Conservation (phyloP, 1,284 basidiomycete species). For the Clitocybe nebularis region DNA sequence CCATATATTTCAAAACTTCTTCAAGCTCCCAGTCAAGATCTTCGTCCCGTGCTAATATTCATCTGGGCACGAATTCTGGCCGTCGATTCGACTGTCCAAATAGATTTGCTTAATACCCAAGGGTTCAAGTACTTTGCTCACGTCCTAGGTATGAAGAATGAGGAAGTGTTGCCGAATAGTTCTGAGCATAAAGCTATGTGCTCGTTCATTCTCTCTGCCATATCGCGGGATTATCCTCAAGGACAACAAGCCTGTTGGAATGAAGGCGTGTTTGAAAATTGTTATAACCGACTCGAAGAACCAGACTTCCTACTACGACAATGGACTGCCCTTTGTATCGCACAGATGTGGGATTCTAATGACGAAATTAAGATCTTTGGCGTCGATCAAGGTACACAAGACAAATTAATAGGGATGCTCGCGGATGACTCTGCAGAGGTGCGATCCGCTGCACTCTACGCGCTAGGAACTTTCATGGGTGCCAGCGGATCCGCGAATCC, state of each 20-base stretch:
- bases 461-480: conserved; percentile 91
- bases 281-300: conserved; percentile 82
- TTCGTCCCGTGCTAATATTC: conserved; percentile 97
- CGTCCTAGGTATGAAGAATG: conserved; percentile 66
- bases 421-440: conserved; percentile 93
- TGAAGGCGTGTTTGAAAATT: conserved; percentile 87
- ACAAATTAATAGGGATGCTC: conserved; percentile 80
- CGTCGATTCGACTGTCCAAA: conserved; percentile 90
- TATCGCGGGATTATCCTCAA: conserved; percentile 83
- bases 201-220: conserved; percentile 92
- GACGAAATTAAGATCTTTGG: conserved; percentile 90
- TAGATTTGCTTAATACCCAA: conserved; percentile 81
- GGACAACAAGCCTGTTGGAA: conserved; percentile 87
- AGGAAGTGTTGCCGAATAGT: conserved; percentile 79
- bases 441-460: conserved; percentile 86
- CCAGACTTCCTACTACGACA: conserved; percentile 91
- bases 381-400: conserved; percentile 80
- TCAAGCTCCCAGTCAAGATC: conserved; percentile 91
- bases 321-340: conserved; percentile 93
- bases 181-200: conserved; percentile 99
- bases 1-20: conserved; percentile 97
- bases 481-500: conserved; percentile 74
- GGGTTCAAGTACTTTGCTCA: conserved; percentile 90
- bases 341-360: conserved; percentile 92
- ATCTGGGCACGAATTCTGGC: conserved; percentile 98